Evolutionary conservation across 306 rosid genomes (phyloP), one percentile per base, ranked within the genome.

Genomic region (Trifolium repens): DNA sequence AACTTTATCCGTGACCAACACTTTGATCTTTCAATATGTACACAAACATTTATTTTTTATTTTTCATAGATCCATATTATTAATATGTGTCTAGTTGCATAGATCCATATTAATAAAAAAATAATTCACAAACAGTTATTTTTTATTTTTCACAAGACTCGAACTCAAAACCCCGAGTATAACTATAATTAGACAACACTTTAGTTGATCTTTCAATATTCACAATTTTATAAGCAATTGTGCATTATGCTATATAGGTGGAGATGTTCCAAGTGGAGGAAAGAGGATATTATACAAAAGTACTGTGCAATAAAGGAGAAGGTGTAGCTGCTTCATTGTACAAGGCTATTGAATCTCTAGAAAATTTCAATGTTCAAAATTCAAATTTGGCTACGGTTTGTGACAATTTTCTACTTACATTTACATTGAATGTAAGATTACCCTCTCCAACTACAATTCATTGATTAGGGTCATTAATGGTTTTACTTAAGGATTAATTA

Each of bases 261-360:
- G 91, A 90, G 10, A 87, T 90, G 85, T 84, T 82, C 75, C 96
- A 89, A 86, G 96, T 94, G 75, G 92, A 90, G 82, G 97, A 89
- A 83, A 91, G 85, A 81, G 92, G 87, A 17, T 91, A 90, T 78
- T 86, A 87, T 76, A 86, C 83, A 71, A 94, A 88, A 80, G 74
- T 94, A 60, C 83, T 82, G 42, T 71, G 98, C 82, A 85, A 84
- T 35, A 89, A 78, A 77, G 96, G 89, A 85, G 84, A 55, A 76
- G 90, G 89, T 2, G 90, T 87, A 34, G 96, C 91, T 58, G 55
- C 85, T 10, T 82, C 97, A 3, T 84, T 94, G 1, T 91, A 89
- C 78, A 89, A 65, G 57, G 92, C 92, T 69, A 88, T 91, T 7
- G 98, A 94, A 69, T 90, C 98, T 49, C 91, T 91, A 16, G 66